Percentiles rank a stretch among this genome's conserved stretches.
These are phyloP conservation scores for Lenzites betulinus DNA, from an alignment of 768 basidiomycete genomes.

Conservation along the genomic window DNA sequence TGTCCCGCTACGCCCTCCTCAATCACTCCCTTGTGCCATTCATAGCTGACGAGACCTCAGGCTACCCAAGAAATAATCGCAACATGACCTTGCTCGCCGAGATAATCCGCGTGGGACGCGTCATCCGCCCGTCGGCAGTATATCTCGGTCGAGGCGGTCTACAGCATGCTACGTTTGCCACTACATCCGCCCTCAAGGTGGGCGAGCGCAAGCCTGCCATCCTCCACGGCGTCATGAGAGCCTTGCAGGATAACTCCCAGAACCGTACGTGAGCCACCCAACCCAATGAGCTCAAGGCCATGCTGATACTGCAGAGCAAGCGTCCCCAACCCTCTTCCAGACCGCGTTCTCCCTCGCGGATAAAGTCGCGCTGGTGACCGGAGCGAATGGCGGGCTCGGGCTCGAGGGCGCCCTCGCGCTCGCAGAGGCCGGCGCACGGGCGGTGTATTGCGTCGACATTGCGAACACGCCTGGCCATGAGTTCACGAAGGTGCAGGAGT, in stretches of 20 bases:
- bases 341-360: conserved; percentile 13
- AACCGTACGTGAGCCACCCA: not conserved
- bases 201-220: not conserved
- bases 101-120: too few species aligned
- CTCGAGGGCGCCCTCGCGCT: conserved; percentile 79
- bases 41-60: too few species aligned
- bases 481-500: conserved; percentile 54
- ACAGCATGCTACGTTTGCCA: not conserved
- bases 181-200: not conserved
- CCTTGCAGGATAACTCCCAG: not conserved
- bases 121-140: too few species aligned
- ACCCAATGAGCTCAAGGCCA: too few species aligned
- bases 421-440: conserved; percentile 66
- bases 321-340: not conserved
- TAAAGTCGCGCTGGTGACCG: conserved; percentile 40
- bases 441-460: conserved; percentile 69
- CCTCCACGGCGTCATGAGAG: not conserved
- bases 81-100: too few species aligned
- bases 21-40: too few species aligned
- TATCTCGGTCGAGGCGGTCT: too few species aligned
- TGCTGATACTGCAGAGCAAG: not conserved
- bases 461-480: conserved; percentile 54
- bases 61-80: too few species aligned
- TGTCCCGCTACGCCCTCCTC: too few species aligned
- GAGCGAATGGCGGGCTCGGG: conserved; percentile 56